Base-by-base conservation (phyloP, 257 asterid genomes). In the Misopates orontium region DNA sequence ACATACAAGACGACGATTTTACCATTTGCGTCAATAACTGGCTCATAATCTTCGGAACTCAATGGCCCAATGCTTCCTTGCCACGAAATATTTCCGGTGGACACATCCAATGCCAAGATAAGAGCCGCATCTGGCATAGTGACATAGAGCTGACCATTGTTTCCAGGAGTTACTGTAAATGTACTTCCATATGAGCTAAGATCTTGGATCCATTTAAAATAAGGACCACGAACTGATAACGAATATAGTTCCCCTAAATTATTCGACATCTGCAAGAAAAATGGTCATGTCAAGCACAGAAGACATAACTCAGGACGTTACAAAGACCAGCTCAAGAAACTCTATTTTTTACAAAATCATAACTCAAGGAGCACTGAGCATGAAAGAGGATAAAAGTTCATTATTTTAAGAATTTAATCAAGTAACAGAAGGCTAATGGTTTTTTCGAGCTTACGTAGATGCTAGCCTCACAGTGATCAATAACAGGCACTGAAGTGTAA, bases 401-500 rank as follows among this genome's bases (percentile, higher is more conserved):
- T 36, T 4, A 5, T 28, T 8, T 36, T 36, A 36, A 36, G 42
- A 36, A 36, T 21, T 57, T 21, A 56, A 24, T 12, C 36, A 58
- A 50, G n/a, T 32, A 21, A 64, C 8, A 52, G 17, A 67, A 49
- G 17, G 14, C 16, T 5, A 45, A 23, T 0, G 5, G 18, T 58
- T 23, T 13, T 18, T 8, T 10, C 54, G 57, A 60, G n/a, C 87
- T 76, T 77, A 93, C 99, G 54, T 84, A 93, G 53, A 90, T 74
- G 69, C 87, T 86, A 64, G 96, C 92, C 79, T 94, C 99, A 75
- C 99, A 94, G 19, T 94, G 96, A 84, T 90, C 97, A 57, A 90
- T 82, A 62, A 85, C 86, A 14, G 99, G 97, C 1, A 16, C 69
- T 13, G 97, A 84, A 56, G 82, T 72, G 62, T 90, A 90, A 77